Conservation (phyloP, 2,329 filamentous ascomycete genomes). For the Mycosphaerella sp. region DNA sequence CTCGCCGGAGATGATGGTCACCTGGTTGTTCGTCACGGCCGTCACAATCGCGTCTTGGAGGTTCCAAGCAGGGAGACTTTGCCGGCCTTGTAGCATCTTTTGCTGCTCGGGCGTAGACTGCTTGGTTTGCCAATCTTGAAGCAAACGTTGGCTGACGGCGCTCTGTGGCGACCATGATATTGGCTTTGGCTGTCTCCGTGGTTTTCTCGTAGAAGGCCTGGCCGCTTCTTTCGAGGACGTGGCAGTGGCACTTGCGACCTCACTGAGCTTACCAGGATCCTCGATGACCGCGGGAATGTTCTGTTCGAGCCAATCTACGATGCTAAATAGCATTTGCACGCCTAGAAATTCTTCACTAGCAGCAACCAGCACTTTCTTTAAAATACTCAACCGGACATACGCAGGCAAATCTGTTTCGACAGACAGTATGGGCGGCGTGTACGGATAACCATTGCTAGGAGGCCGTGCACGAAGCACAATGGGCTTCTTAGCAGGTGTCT, state of each 20-base stretch:
- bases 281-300: slow-evolving; percentile 77
- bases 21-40: slow-evolving; percentile 69
- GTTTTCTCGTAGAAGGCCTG: slow-evolving; percentile 31
- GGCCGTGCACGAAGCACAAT: slow-evolving; percentile 61
- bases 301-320: slow-evolving; percentile 86
- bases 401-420: slow-evolving; percentile 68
- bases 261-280: slow-evolving; percentile 72
- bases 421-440: slow-evolving; percentile 59
- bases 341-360: slow-evolving; percentile 65
- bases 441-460: slow-evolving; percentile 64
- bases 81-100: slow-evolving; percentile 66
- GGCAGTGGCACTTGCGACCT: slow-evolving; percentile 70
- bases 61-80: slow-evolving; percentile 79
- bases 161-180: slow-evolving; percentile 59
- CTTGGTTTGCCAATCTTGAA: slow-evolving; percentile 60
- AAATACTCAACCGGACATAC: slow-evolving; percentile 85
- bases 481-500: slow-evolving; percentile 38
- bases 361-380: slow-evolving; percentile 67
- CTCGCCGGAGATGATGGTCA: slow-evolving; percentile 95
- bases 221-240: slow-evolving; percentile 41
- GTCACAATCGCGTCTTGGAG: slow-evolving; percentile 69
- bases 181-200: slow-evolving; percentile 42
- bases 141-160: slow-evolving; percentile 52
- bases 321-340: slow-evolving; percentile 84
- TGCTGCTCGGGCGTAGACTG: slow-evolving; percentile 61